phyloP scores from a whole-genome alignment of 495 filamentous ascomycete genomes.

The Cryomyces minteri region DNA sequence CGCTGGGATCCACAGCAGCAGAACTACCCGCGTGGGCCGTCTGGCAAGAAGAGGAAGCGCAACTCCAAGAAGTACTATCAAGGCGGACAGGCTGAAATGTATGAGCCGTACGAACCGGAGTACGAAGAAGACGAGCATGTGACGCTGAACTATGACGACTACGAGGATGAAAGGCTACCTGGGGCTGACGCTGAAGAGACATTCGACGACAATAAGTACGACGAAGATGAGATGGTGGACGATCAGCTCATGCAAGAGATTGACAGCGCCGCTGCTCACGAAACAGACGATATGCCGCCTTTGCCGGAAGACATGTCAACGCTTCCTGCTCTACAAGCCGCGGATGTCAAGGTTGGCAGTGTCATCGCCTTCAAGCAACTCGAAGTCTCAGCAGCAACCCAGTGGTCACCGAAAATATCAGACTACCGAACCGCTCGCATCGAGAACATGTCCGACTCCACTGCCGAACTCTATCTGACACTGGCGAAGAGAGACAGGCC shows the following conservation, averaged over 20 bases:
- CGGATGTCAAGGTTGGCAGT: conserved; percentile 38
- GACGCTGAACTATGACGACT: conserved; percentile 14
- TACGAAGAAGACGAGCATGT: conserved; percentile 21
- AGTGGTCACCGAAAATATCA: conserved; percentile 59
- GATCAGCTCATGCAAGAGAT: conserved; percentile 9
- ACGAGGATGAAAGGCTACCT: conserved; percentile 9
- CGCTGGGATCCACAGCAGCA: conserved; percentile 70
- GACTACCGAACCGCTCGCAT: conserved; percentile 49
- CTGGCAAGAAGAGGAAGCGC: conserved; percentile 27
- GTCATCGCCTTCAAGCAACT: conserved; percentile 68
- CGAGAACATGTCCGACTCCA: conserved; percentile 25
- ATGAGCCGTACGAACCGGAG: conserved; percentile 21
- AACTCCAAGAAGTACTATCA: conserved; percentile 15
- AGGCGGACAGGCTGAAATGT: conserved; percentile 14
- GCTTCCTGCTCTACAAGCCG: conserved; percentile 33
- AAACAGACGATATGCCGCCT: conserved; percentile 24
- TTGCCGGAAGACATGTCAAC: conserved; percentile 43
- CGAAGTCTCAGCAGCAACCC: conserved; percentile 51
- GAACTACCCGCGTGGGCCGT: conserved; percentile 33
- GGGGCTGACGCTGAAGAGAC: conserved; percentile 1
- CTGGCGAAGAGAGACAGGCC: conserved; percentile 52
- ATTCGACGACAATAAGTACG: conserved; percentile 5
- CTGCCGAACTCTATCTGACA: conserved; percentile 31
- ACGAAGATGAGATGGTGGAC: neutral
- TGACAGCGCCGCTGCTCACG: conserved; percentile 4